Conservation (phyloP, 305 asterid genomes). For the Fraxinus nigra region DNA sequence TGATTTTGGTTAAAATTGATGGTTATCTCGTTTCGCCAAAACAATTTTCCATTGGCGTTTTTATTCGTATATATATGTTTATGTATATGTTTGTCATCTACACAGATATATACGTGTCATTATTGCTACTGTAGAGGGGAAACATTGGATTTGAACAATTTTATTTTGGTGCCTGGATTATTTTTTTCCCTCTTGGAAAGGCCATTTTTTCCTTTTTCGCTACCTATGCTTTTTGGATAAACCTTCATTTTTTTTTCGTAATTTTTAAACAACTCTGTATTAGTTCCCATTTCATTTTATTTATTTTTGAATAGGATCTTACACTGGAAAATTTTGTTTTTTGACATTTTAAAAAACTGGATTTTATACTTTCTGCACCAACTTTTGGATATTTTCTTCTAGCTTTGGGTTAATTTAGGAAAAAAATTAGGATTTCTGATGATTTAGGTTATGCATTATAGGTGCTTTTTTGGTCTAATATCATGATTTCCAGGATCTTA, state of each 20-base stretch:
- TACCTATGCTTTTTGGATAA: conserved; percentile 14
- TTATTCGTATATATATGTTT: conserved; percentile 4
- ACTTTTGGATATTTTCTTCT: conserved; percentile 24
- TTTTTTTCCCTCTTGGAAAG: background rate
- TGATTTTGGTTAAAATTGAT: conserved; percentile 22
- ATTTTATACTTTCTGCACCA: conserved; percentile 10
- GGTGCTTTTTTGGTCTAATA: background rate
- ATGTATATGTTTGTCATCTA: background rate
- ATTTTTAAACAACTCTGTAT: background rate
- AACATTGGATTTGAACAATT: conserved; percentile 15
- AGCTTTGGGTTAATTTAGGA: conserved; percentile 16
- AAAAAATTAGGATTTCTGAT: background rate
- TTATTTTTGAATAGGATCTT: background rate
- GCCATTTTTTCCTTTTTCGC: conserved; percentile 10
- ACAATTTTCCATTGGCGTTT: background rate
- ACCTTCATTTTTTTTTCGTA: conserved; percentile 10
- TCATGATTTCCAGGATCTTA: background rate
- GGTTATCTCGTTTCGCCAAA: conserved; percentile 9
- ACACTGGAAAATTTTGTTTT: background rate
- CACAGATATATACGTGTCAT: background rate
- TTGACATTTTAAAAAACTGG: background rate
- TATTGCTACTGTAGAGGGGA: conserved; percentile 4
- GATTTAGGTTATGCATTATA: background rate
- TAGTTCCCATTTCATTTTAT: background rate
- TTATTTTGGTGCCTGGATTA: background rate